phyloP scores from a whole-genome alignment of 768 basidiomycete species.

The Leccinellum luteum region DNA sequence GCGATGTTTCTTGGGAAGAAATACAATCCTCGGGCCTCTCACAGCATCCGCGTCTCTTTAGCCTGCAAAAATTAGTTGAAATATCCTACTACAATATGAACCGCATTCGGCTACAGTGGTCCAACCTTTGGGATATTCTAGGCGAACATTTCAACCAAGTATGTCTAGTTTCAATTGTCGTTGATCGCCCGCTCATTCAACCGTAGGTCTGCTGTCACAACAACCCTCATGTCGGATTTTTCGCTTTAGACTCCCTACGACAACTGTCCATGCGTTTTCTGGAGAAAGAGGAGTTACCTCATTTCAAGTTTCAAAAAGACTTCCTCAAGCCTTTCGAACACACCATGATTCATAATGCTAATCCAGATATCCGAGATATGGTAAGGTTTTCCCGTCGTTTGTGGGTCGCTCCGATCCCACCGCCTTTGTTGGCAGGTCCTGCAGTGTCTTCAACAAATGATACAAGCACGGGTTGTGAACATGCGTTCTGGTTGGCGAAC shows the following conservation, averaged over 20 bases:
- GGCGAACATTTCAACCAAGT: conserved; percentile 99
- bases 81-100: conserved; percentile 99
- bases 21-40: conserved; percentile 96
- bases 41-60: conserved; percentile 92
- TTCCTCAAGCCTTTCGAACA: conserved; percentile 98
- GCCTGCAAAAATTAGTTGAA: conserved; percentile 95
- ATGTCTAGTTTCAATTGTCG: background rate
- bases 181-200: conserved; percentile 10
- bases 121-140: conserved; percentile 94
- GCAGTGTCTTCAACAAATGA: conserved; percentile 98
- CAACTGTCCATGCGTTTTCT: conserved; percentile 98
- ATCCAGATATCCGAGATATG: conserved; percentile 96
- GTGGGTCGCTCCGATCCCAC: background rate
- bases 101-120: conserved; percentile 97
- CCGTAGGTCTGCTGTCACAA: conserved; percentile 94
- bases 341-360: conserved; percentile 95
- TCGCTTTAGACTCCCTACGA: conserved; percentile 93
- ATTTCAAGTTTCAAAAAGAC: conserved; percentile 99
- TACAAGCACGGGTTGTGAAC: conserved; percentile 91
- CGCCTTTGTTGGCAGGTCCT: conserved; percentile 59
- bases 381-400: conserved; percentile 38
- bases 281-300: conserved; percentile 96
- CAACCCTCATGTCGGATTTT: conserved; percentile 94
- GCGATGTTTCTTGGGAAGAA: conserved; percentile 98
- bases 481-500: conserved; percentile 98